These are phyloP conservation scores for Neonectria sp. DNA, from an alignment of 2,329 filamentous ascomycete species.

Conservation along the genomic window DNA sequence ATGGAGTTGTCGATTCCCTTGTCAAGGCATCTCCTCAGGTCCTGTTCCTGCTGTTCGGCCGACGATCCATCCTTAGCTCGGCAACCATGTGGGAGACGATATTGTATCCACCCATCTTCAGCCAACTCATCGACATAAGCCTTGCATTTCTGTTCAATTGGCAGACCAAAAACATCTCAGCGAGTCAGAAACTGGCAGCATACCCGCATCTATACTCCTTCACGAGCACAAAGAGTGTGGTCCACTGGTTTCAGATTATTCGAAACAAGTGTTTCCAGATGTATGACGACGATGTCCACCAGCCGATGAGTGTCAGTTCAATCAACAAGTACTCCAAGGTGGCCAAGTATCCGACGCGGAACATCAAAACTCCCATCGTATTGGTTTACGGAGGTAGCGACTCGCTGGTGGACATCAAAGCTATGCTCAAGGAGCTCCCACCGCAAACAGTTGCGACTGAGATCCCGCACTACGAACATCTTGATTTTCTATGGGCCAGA, in stretches of 20 bases:
- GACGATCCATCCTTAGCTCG: conserved; percentile 90
- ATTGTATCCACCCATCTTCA: conserved; percentile 94
- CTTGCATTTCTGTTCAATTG: conserved; percentile 91
- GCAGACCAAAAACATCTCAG: conserved; percentile 86
- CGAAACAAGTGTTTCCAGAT: conserved; percentile 97
- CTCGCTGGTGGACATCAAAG: conserved; percentile 91
- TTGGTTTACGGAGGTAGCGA: conserved; percentile 95
- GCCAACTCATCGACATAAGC: conserved; percentile 86
- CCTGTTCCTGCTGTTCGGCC: conserved; percentile 92
- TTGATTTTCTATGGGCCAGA: conserved; percentile 95
- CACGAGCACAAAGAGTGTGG: conserved; percentile 95
- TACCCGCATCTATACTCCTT: conserved; percentile 98
- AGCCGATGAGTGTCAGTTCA: conserved; percentile 78
- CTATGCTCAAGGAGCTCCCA: conserved; percentile 93
- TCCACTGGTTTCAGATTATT: conserved; percentile 99
- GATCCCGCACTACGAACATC: conserved; percentile 94
- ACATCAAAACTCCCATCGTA: conserved; percentile 96
- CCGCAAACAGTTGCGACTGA: conserved; percentile 87
- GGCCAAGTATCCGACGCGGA: conserved; percentile 94
- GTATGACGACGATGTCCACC: conserved; percentile 95
- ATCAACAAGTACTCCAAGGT: conserved; percentile 94
- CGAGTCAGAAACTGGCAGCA: conserved; percentile 91
- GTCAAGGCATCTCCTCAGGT: conserved; percentile 95
- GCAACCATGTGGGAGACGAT: conserved; percentile 98
- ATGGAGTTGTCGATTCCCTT: conserved; percentile 91